A percentile compares a stretch with the other conserved stretches of the same genome.
Evolutionary conservation across 2,329 filamentous ascomycete species (phyloP).

Genomic region (Fusarium phyllophilum): DNA sequence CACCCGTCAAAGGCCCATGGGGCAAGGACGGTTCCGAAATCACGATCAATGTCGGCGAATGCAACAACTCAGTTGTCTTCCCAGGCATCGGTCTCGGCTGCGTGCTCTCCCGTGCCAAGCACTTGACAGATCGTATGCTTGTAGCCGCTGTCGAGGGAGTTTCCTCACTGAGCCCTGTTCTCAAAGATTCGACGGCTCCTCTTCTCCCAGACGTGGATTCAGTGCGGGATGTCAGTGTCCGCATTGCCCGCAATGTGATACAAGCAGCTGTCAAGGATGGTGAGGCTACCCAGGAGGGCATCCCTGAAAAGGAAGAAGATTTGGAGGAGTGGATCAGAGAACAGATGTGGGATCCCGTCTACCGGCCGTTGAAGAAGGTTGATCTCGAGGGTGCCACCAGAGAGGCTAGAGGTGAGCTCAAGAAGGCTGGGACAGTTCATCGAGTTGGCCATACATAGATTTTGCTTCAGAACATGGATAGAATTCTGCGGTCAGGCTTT

Average conservation of each 20-base stretch:
- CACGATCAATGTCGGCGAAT: slow-evolving; percentile 72
- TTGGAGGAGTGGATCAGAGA: slow-evolving; percentile 77
- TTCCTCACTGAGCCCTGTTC: slow-evolving; percentile 75
- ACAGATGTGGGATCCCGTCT: slow-evolving; percentile 83
- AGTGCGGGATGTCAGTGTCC: slow-evolving; percentile 79
- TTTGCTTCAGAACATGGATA: neutral
- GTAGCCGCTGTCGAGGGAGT: slow-evolving; percentile 82
- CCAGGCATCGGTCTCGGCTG: slow-evolving; percentile 86
- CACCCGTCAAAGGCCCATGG: slow-evolving; percentile 73
- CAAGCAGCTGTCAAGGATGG: slow-evolving; percentile 75
- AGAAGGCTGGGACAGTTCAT: slow-evolving; percentile 45
- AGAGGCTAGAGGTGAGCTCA: slow-evolving; percentile 59
- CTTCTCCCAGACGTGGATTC: slow-evolving; percentile 80
- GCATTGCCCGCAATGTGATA: slow-evolving; percentile 81
- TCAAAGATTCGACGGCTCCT: slow-evolving; percentile 69
- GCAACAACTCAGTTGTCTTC: slow-evolving; percentile 89
- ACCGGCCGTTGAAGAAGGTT: slow-evolving; percentile 71
- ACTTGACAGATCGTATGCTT: slow-evolving; percentile 81
- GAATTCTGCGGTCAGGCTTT: neutral
- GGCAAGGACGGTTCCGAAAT: slow-evolving; percentile 57
- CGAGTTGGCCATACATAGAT: slow-evolving; percentile 23
- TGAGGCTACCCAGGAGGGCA: slow-evolving; percentile 70
- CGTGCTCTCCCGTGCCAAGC: slow-evolving; percentile 73
- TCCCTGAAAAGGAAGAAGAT: slow-evolving; percentile 66
- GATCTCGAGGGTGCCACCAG: slow-evolving; percentile 61